Evolutionary conservation across 108 stramenopile species (phyloP), one percentile per base, ranked within the genome.

Genomic region (Skeletonema marinoi): DNA sequence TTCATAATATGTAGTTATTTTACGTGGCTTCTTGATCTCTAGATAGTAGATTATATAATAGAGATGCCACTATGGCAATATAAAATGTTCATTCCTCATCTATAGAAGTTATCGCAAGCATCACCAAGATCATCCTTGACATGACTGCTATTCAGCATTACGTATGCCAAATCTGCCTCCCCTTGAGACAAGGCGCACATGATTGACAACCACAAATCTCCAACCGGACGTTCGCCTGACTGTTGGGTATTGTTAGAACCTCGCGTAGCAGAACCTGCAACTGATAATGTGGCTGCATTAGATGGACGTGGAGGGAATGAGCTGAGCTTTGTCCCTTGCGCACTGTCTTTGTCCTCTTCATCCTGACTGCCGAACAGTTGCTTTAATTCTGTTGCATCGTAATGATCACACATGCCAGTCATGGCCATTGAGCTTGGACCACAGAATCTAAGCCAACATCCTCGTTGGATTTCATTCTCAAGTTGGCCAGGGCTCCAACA

Each of bases 151-250:
- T 82, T 68, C 41, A 74, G 54, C 68, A 89, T 73, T 36, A 92
- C 68, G 70, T 89, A 83, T 3, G 94, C 88, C 21, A 95, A 68
- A 42, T 78, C 82, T 9, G 86, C 88, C 77, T 95, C 94, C 4
- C 89, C 92, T 32, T 83, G 70, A 0, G 92, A 92, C 75, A 88
- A 83, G 12, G 89, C 89, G 58, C 87, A 89, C 82, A 92, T 83
- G 84, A 95, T 88, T 25, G 91, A 91, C 39, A 95, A 74, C 92
- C 92, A 95, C 63, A 95, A 68, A 77, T 95, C 90, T 3, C 76
- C 78, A 41, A 75, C 69, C 4, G 89, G 92, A 33, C 89, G 74
- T 3, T 51, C 60, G 54, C 29, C 8, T 42, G 48, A 42, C 58
- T 83, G 21, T 60, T 71, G 63, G 29, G 73, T 39, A 36, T 29